phyloP scores from a whole-genome alignment of 768 basidiomycete genomes.

The Termitomyces sp. region DNA sequence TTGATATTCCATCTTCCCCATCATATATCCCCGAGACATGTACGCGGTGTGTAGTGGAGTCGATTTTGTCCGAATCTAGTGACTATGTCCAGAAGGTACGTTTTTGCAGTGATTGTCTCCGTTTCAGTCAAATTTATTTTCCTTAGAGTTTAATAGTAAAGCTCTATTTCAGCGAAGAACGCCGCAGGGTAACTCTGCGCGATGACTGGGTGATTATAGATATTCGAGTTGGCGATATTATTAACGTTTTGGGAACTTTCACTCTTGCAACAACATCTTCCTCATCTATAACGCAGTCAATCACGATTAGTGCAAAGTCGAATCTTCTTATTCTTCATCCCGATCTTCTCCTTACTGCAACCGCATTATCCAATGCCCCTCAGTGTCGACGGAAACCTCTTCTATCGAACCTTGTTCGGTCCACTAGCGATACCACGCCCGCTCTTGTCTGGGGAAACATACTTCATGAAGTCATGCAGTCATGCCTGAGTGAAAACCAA shows the following conservation, averaged over 20 bases:
- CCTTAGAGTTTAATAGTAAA: conserved; percentile 47
- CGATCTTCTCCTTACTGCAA: conserved; percentile 87
- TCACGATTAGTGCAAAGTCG: conserved; percentile 53
- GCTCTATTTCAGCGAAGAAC: conserved; percentile 30
- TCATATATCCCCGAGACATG: conserved; percentile 29
- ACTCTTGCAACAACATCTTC: conserved; percentile 23
- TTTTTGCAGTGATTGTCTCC: not conserved
- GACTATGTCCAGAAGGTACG: conserved; percentile 37
- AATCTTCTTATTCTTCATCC: conserved; percentile 87
- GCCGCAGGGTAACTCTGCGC: conserved; percentile 49
- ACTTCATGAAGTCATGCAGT: conserved; percentile 88
- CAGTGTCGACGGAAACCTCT: conserved; percentile 85
- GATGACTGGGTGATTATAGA: conserved; percentile 77
- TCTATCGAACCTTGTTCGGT: conserved; percentile 58
- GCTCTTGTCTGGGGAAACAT: conserved; percentile 88
- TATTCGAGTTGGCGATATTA: conserved; percentile 59
- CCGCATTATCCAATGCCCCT: conserved; percentile 76
- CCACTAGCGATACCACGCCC: conserved; percentile 54
- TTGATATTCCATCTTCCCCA: conserved; percentile 10
- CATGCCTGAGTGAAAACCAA: conserved; percentile 51
- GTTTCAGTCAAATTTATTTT: not conserved
- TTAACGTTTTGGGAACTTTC: conserved; percentile 66
- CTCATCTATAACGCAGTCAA: conserved; percentile 33
- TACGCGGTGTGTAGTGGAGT: conserved; percentile 52
- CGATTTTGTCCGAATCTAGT: conserved; percentile 25